These are phyloP conservation scores for Maudiozyma humilis DNA, from an alignment of 1,139 yeast species.

Conservation along the genomic window DNA sequence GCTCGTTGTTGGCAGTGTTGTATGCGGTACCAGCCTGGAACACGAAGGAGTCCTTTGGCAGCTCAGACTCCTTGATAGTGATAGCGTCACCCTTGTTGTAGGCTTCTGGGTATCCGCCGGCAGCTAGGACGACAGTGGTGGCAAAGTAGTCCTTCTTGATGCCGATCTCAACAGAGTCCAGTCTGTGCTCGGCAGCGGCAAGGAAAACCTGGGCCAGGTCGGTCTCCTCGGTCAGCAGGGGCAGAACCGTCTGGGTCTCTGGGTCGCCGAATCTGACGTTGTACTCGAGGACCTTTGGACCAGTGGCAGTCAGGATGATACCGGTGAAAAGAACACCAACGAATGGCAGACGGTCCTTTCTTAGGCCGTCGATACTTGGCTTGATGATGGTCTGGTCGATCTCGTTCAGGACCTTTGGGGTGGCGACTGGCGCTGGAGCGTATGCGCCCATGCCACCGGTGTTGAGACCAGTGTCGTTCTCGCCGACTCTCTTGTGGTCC, in stretches of 20 bases:
- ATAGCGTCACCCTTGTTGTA: constrained; percentile 85
- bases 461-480: constrained; percentile 88
- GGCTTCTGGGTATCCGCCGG: constrained; percentile 91
- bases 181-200: constrained; percentile 91
- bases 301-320: constrained; percentile 71
- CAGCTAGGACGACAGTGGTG: constrained; percentile 91
- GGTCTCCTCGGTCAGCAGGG: constrained; percentile 70
- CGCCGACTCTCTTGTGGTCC: constrained; percentile 93
- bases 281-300: constrained; percentile 93
- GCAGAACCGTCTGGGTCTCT: constrained; percentile 94
- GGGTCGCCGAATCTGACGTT: constrained; percentile 99
- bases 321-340: constrained; percentile 97
- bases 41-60: constrained; percentile 53
- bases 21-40: constrained; percentile 91
- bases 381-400: constrained; percentile 68
- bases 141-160: constrained; percentile 57
- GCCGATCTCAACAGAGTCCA: constrained; percentile 71
- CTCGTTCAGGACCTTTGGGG: constrained; percentile 56
- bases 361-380: constrained; percentile 95
- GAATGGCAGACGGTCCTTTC: constrained; percentile 91
- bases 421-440: constrained; percentile 97
- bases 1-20: constrained; percentile 40
- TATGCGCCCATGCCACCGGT: constrained; percentile 99
- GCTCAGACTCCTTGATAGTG: constrained; percentile 41
- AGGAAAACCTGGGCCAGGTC: constrained; percentile 88